phyloP scores from a whole-genome alignment of 129 eudicot genomes.

The Saussurea involucrata region DNA sequence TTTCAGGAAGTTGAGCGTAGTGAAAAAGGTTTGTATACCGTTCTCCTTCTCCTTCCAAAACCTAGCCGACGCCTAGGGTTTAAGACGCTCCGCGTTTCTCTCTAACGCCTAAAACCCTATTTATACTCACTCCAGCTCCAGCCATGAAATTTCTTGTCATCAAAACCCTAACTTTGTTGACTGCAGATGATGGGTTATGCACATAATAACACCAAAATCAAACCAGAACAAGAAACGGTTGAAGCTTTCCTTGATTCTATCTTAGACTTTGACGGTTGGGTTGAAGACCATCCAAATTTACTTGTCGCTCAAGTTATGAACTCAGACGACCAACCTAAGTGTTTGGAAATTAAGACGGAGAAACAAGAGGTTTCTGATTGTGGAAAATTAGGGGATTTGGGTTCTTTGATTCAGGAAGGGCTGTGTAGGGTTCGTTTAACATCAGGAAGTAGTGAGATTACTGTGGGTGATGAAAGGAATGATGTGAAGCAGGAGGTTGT shows the following conservation, averaged over 20 bases:
- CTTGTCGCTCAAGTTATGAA: slow-evolving; percentile 21
- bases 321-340: not conserved
- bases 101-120: no score
- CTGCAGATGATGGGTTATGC: slow-evolving; percentile 43
- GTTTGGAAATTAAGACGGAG: not conserved
- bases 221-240: not conserved
- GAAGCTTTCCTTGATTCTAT: slow-evolving; percentile 41
- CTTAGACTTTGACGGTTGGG: slow-evolving; percentile 63
- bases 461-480: not conserved
- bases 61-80: no score
- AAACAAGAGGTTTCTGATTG: not conserved
- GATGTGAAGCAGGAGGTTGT: not conserved
- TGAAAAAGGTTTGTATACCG: no score
- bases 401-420: slow-evolving; percentile 47
- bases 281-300: slow-evolving; percentile 21
- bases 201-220: slow-evolving; percentile 8
- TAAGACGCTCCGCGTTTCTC: no score
- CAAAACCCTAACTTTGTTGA: slow-evolving; percentile 8
- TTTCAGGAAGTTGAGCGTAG: no score
- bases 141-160: no score
- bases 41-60: no score
- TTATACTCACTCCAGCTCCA: no score
- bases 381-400: slow-evolving; percentile 29
- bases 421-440: slow-evolving; percentile 51
- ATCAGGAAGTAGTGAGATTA: slow-evolving; percentile 17